Conservation (phyloP, 2,329 filamentous ascomycete genomes). For the Kalmusia sp. region DNA sequence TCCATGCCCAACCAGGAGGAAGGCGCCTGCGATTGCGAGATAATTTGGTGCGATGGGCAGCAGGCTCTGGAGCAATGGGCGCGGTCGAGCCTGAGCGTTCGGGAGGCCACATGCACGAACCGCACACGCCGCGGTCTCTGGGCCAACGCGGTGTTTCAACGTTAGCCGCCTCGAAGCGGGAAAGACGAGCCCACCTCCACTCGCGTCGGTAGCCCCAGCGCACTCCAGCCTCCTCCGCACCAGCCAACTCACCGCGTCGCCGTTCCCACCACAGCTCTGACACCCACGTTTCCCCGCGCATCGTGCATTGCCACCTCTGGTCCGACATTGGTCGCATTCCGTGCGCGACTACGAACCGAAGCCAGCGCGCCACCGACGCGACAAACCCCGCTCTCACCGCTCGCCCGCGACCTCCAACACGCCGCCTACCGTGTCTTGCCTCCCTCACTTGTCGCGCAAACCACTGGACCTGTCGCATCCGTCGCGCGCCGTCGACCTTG, state of each 20-base stretch:
- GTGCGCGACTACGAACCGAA: slow-evolving; percentile 14
- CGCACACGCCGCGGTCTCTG: not conserved
- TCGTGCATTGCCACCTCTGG: slow-evolving; percentile 5
- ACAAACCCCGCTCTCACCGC: slow-evolving; percentile 21
- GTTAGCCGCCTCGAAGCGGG: not conserved
- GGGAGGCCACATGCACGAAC: not conserved
- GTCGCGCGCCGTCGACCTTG: slow-evolving; percentile 6
- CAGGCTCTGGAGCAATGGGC: not conserved
- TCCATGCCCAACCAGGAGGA: slow-evolving; percentile 17
- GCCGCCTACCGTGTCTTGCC: slow-evolving; percentile 19
- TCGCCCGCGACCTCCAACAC: slow-evolving; percentile 12
- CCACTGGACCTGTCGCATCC: slow-evolving; percentile 14
- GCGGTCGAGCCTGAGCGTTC: slow-evolving; percentile 6
- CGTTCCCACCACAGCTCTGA: slow-evolving; percentile 7
- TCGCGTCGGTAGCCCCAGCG: not conserved
- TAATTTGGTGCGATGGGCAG: not conserved
- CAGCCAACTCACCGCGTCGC: not conserved
- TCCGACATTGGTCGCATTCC: slow-evolving; percentile 18
- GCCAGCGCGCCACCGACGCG: slow-evolving; percentile 24
- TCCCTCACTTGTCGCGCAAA: slow-evolving; percentile 12
- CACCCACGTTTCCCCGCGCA: slow-evolving; percentile 20
- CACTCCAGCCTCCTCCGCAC: slow-evolving; percentile 4
- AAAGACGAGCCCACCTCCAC: not conserved
- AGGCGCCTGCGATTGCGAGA: slow-evolving; percentile 1
- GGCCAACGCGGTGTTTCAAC: not conserved